Percentiles rank a stretch among this genome's conserved stretches.
These are phyloP conservation scores for Wakefieldia striispora DNA, from an alignment of 768 basidiomycete genomes.

Conservation along the genomic window DNA sequence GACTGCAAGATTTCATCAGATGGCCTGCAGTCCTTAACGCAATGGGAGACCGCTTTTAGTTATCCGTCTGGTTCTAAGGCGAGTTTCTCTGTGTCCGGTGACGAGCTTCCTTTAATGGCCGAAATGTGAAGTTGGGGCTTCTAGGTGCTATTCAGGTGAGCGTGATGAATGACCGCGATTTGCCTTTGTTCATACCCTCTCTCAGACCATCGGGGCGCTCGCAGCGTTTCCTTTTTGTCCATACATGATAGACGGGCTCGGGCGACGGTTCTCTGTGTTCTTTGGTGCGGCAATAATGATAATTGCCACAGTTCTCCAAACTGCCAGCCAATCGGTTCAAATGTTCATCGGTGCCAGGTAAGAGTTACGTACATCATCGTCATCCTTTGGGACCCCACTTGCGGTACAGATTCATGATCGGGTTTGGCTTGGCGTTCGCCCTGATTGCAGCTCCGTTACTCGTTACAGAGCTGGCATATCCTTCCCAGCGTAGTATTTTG, in stretches of 20 bases:
- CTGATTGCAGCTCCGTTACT: constrained; percentile 46
- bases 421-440: constrained; percentile 43
- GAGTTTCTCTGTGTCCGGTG: neutral
- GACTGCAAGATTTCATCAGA: constrained; percentile 18
- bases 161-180: too few relatives aligned
- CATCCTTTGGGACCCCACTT: neutral
- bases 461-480: constrained; percentile 50
- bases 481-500: constrained; percentile 43
- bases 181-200: too few relatives aligned
- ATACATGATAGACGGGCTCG: too few relatives aligned
- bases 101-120: too few relatives aligned
- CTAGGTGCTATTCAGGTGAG: constrained; percentile 37
- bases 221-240: too few relatives aligned
- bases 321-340: too few relatives aligned
- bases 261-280: too few relatives aligned
- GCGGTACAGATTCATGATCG: constrained; percentile 33
- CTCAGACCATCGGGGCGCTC: too few relatives aligned
- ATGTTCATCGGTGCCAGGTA: too few relatives aligned
- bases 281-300: too few relatives aligned
- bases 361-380: too few relatives aligned
- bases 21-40: constrained; percentile 35
- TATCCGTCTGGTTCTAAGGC: constrained; percentile 32
- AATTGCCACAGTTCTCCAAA: too few relatives aligned
- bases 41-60: constrained; percentile 36
- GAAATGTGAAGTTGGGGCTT: constrained; percentile 30